A percentile compares a stretch with the other conserved stretches of the same genome.
phyloP scores from a whole-genome alignment of 805 yeast genomes.

The Isabelozyma heimii region DNA sequence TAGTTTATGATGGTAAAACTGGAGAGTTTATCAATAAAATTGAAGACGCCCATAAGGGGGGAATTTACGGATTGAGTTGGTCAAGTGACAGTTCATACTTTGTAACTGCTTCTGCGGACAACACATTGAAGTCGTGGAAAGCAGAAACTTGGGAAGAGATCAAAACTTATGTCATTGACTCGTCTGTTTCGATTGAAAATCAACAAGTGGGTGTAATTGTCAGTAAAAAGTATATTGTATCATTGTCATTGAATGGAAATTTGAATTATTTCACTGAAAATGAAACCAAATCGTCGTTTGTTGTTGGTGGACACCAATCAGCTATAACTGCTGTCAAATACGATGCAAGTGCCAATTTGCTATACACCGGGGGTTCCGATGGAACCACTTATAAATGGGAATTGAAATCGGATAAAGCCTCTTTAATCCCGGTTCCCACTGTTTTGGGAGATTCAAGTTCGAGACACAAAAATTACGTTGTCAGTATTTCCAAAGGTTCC shows the following conservation, averaged over 20 bases:
- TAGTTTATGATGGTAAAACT: conserved; percentile 79
- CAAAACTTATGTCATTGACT: conserved; percentile 46
- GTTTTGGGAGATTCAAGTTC: conserved; percentile 28
- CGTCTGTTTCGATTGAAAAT: conserved; percentile 47
- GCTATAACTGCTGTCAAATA: conserved; percentile 62
- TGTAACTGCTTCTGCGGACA: conserved; percentile 84
- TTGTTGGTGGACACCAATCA: conserved; percentile 77
- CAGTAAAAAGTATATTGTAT: conserved; percentile 56
- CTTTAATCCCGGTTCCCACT: conserved; percentile 26
- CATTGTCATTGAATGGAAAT: conserved; percentile 71
- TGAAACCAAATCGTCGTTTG: conserved; percentile 28
- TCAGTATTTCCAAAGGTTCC: conserved; percentile 39
- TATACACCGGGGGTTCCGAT: conserved; percentile 76
- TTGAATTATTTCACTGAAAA: conserved; percentile 55
- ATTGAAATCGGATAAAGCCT: conserved; percentile 8
- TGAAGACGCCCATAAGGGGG: conserved; percentile 64
- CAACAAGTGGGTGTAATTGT: conserved; percentile 82
- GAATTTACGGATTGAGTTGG: conserved; percentile 81
- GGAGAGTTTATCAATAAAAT: conserved; percentile 68
- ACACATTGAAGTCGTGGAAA: conserved; percentile 65
- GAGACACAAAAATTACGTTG: conserved; percentile 66
- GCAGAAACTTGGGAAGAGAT: conserved; percentile 34
- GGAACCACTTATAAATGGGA: conserved; percentile 71
- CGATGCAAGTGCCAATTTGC: conserved; percentile 14
- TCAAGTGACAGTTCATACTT: conserved; percentile 50